Evolutionary conservation across 345 rosid genomes (phyloP), one percentile per base, ranked within the genome.

Genomic region (Schrenkiella parvula): DNA sequence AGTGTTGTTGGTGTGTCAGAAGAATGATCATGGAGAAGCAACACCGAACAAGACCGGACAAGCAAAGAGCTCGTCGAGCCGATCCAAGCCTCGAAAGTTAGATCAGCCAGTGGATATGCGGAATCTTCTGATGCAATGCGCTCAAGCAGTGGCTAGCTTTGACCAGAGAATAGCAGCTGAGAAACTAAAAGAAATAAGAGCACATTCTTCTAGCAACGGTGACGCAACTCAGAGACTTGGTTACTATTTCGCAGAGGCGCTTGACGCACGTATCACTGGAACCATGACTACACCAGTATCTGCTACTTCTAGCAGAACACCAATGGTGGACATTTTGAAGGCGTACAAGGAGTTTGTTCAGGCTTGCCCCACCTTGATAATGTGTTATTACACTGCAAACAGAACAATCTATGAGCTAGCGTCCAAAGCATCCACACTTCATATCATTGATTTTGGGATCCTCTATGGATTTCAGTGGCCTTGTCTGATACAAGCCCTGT

Each of bases 381-480:
- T 86, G 91, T 83, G 88, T 11, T 80, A 77, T 59, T 44, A 38
- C 65, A 66, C 82, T 35, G 82, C 89, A 4, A 87, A 84, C 68
- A 70, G 68, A 26, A 84, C 83, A 25, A 87, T 91, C 52, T 3
- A 44, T 41, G 86, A 79, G 39, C 70, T 75, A 37, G 83, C 85
- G 5, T 76, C 72, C 70, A 78, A 84, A 53, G 88, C 85, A 41
- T 72, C 84, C 0, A 83, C 79, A 35, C 77, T 91, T 3, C 97
- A 91, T 76, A 87, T 91, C 32, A 86, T 91, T 43, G 95, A 87
- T 69, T 87, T 91, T 21, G 97, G 97, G 8, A 82, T 89, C 37
- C 80, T 82, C 48, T 91, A 88, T 69, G 97, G 97, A 6, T 88
- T 91, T 56, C 97, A 91, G 23, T 91, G 95, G 97, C 95, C 97